Conservation (phyloP, 179 eudicot species). For the Corrigiola litoralis region DNA sequence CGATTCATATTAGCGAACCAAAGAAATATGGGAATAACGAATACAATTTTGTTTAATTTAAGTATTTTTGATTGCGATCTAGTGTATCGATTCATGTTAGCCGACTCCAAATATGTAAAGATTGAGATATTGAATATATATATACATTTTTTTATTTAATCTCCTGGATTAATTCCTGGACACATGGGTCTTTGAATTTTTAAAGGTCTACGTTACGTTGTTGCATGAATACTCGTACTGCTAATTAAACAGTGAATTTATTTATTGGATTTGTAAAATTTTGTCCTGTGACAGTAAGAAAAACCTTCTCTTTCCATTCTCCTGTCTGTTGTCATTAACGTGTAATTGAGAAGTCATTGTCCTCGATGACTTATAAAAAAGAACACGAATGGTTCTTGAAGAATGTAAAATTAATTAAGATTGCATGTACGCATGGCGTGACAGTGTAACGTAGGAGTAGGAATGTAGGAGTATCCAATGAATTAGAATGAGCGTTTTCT, state of each 20-base stretch:
- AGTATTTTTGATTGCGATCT: too few species aligned
- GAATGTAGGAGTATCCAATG: too few species aligned
- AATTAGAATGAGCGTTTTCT: too few species aligned
- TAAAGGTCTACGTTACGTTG: neutral
- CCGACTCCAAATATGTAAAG: neutral
- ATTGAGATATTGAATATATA: neutral
- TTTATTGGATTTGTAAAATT: neutral
- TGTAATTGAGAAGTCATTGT: conserved; percentile 13
- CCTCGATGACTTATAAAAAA: neutral
- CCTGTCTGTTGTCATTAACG: neutral
- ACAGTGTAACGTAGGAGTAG: too few species aligned
- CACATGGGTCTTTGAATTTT: conserved; percentile 27
- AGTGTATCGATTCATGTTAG: too few species aligned
- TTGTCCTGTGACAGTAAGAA: neutral
- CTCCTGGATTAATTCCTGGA: conserved; percentile 57
- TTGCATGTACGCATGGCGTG: too few species aligned
- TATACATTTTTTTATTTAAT: conserved; percentile 23
- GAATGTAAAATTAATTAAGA: too few species aligned
- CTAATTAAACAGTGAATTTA: neutral
- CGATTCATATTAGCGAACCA: too few species aligned
- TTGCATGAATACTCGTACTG: neutral
- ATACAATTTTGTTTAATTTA: too few species aligned
- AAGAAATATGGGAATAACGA: too few species aligned
- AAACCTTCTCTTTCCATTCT: conserved; percentile 19
- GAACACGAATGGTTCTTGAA: too few species aligned